Base-by-base conservation (phyloP, 352 stramenopile species). In the Globisporangium camurandrum region DNA sequence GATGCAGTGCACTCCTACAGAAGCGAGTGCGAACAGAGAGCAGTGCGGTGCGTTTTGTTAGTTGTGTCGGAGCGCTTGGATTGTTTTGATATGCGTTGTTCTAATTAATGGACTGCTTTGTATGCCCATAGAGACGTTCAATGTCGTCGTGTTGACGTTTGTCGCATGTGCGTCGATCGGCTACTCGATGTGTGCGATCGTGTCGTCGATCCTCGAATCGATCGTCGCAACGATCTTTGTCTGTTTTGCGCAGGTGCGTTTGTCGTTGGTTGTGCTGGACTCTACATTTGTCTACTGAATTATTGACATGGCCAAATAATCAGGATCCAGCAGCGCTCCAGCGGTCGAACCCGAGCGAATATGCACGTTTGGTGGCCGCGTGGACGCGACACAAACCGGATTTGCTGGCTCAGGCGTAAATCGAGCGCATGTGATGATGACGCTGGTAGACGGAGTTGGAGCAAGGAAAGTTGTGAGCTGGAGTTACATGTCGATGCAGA, bases 201-300 rank as follows among this genome's bases (percentile, higher is more conserved):
- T 92, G 51, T 92, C 80, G 43, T 87, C 80, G 8, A 75, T 92
- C 26, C 57, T 94, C 36, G 83, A 94, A 59, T 88, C 73, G 34
- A 84, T 89, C 44, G 83, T 94, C 16, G 64, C 77, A 27, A 94
- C 83, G 20, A 86, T 94, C 54, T 94, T 90, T 51, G 81, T 94
- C 24, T 92, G 83, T 61, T 92, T 94, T 59, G 83, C 83, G 16
- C 76, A 88, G 73, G 82, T 93, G 55, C 45, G 71, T 74, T n/a
- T 27, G 33, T 39, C 30, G 11, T 9, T 19, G 12, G 16, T 23
- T 43, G 37, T 37, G 12, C 28, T 10, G 23, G 10, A 27, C 11
- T 5, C 12, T 17, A 39, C 1, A 4, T n/a, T n/a, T n/a, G n/a
- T n/a, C n/a, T n/a, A n/a, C n/a, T n/a, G n/a, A n/a, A n/a, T n/a